Evolutionary conservation across 441 rosid genomes (phyloP).

Genomic region (Syzygium malaccense): DNA sequence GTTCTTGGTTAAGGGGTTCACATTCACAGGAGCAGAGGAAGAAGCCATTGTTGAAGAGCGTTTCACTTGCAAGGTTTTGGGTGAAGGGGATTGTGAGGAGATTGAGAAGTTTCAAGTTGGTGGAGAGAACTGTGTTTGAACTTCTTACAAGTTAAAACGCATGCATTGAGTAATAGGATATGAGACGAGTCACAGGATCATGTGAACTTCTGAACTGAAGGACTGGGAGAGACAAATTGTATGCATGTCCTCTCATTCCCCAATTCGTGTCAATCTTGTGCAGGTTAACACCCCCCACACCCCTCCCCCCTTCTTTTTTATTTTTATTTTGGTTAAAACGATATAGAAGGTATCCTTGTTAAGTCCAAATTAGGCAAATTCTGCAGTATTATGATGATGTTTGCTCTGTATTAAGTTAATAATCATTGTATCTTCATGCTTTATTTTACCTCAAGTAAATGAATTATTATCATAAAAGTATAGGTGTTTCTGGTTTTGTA

Average conservation of each 20-base stretch:
- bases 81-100: not conserved
- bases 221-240: not conserved
- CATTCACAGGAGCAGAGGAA: not conserved
- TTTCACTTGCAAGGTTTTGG: not conserved
- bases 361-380: not conserved
- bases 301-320: too few relatives aligned
- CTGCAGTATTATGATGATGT: not conserved
- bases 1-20: not conserved
- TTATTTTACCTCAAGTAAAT: not conserved
- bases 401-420: not conserved
- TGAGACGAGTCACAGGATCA: too few relatives aligned
- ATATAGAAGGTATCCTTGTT: not conserved
- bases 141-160: too few relatives aligned
- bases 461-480: not conserved
- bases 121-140: not conserved
- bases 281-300: not conserved
- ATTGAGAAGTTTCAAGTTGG: not conserved
- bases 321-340: too few relatives aligned
- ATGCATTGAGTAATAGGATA: too few relatives aligned
- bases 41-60: not conserved
- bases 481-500: not conserved
- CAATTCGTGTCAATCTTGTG: not conserved
- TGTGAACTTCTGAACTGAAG: not conserved
- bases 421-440: not conserved
- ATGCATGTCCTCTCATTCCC: not conserved